These are phyloP conservation scores for Fragaria nilgerrensis DNA, from an alignment of 306 rosid species.

Conservation along the genomic window DNA sequence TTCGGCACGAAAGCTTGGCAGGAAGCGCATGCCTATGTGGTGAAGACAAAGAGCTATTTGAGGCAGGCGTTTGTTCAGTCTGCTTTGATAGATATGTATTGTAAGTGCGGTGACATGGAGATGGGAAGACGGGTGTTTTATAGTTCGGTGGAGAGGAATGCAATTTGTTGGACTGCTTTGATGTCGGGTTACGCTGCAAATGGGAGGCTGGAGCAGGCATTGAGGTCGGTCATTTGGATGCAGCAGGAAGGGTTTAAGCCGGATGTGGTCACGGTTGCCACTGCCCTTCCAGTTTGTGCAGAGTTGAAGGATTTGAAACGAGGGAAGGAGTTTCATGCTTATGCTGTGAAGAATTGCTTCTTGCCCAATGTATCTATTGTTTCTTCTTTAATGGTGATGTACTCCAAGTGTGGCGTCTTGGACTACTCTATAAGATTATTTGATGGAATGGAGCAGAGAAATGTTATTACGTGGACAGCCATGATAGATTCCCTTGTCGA, in stretches of 20 bases:
- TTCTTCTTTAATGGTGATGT: slow-evolving; percentile 74
- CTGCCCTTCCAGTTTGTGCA: slow-evolving; percentile 71
- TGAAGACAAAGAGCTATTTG: slow-evolving; percentile 55
- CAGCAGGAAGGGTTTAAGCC: slow-evolving; percentile 90
- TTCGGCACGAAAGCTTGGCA: slow-evolving; percentile 40
- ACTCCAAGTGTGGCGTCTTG: slow-evolving; percentile 59
- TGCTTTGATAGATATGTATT: slow-evolving; percentile 83
- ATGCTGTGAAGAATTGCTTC: slow-evolving; percentile 66
- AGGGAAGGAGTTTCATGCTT: slow-evolving; percentile 83
- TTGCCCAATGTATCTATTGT: slow-evolving; percentile 61
- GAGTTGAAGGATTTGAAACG: slow-evolving; percentile 54
- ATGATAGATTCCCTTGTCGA: slow-evolving; percentile 66
- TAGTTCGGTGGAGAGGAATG: slow-evolving; percentile 59
- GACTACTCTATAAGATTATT: slow-evolving; percentile 55
- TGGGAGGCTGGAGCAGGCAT: slow-evolving; percentile 75
- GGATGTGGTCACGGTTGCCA: slow-evolving; percentile 67
- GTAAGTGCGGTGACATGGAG: slow-evolving; percentile 72
- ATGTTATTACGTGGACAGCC: slow-evolving; percentile 72
- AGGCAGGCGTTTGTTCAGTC: slow-evolving; percentile 59
- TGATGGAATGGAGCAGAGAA: slow-evolving; percentile 49
- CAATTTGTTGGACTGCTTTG: slow-evolving; percentile 81
- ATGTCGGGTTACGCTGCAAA: slow-evolving; percentile 70
- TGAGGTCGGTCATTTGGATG: slow-evolving; percentile 80
- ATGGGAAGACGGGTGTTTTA: slow-evolving; percentile 66
- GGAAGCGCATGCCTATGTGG: slow-evolving; percentile 72